Base-by-base conservation (phyloP, 1,139 yeast species). In the Debaryomycetaceae sp. region DNA sequence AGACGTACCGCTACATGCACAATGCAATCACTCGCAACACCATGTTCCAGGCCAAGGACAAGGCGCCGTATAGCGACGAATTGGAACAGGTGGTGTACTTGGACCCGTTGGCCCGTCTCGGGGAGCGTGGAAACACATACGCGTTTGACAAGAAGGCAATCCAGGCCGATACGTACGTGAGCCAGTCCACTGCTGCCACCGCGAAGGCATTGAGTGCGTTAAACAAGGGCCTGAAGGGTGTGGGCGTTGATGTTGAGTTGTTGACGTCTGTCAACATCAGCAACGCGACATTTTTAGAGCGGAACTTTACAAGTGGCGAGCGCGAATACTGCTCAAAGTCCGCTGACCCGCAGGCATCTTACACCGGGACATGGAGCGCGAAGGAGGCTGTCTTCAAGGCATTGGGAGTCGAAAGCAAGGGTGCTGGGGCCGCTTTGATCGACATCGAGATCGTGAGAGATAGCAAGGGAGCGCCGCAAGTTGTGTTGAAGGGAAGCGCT, bases 371-470 rank as follows among this genome's bases (percentile, higher is more conserved):
- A 29, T 90, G 99, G 99, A 83, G 95, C 26, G 98, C 98, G 31
- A 90, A 90, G 63, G 99, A 90, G 62, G 98, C 99, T 23, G 96
- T 86, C 25, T 90, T 90, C 76, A 90, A 90, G 67, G 83, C 95
- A 14, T 68, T 90, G 47, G 90, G 93, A 37, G 93, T 85, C 38
- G 71, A 74, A 49, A 78, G 94, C 26, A 73, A 77, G 54, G 99
- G 99, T 37, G 96, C 87, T 13, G 98, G 97, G 38, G 97, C 98
- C 31, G 68, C 94, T 28, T 69, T 90, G 62, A 71, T 72, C 54
- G 95, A 86, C 39, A 90, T 90, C 56, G 97, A 87, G 62, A 82
- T 90, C 47, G 47, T 64, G 15, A 79, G 93, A 46, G 81, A 75
- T 42, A 43, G 66, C 36, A 75, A 73, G 32, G 95, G 92, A 34